Evolutionary conservation across 1,284 basidiomycete species (phyloP), one percentile per base, ranked within the genome.

Genomic region (Prillingera fragicola): DNA sequence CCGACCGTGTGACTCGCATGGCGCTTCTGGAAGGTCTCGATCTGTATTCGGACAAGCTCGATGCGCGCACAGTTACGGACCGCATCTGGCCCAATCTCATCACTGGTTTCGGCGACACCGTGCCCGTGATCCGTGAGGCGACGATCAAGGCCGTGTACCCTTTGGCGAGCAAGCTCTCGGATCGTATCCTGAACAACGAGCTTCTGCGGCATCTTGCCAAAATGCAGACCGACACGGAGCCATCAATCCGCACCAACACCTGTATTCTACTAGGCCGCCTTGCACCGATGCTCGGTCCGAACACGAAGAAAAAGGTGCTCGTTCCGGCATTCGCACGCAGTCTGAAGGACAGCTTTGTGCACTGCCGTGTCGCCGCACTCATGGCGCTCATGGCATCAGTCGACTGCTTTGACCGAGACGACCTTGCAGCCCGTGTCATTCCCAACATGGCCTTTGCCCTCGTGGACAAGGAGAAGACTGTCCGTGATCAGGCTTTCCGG

Each of bases 331-430:
- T 98, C 66, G 79, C 85, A 1, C 80, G 90, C 43, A 87, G 88
- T 8, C 70, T 98, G 36, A 91, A 91, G 62, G 95, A 98, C 66
- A 71, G 81, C 0, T 98, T 97, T 64, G 83, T 92, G 0, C 94
- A 95, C 64, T 85, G 90, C 1, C 79, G 95, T 23, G 89, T 96
- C 0, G 94, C 94, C 0, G 95, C 89, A 0, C 70, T 98, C 33
- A 91, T 94, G 88, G 88, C 91, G 13, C 81, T 97, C 57, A 94
- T 92, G 83, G 91, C 94, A 1, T 92, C 89, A 0, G 81, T 84
- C 14, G 92, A 96, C 24, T 86, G 84, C 51, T 98, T 89, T 56
- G 90, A 87, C 41, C 69, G 79, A 18, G 87, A 92, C 45, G 92
- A 96, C 52, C 66, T 95, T n/a, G 89, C 90, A 0, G 79, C 78